phyloP scores from a whole-genome alignment of 495 filamentous ascomycete genomes.

The Penicillium fimorum region DNA sequence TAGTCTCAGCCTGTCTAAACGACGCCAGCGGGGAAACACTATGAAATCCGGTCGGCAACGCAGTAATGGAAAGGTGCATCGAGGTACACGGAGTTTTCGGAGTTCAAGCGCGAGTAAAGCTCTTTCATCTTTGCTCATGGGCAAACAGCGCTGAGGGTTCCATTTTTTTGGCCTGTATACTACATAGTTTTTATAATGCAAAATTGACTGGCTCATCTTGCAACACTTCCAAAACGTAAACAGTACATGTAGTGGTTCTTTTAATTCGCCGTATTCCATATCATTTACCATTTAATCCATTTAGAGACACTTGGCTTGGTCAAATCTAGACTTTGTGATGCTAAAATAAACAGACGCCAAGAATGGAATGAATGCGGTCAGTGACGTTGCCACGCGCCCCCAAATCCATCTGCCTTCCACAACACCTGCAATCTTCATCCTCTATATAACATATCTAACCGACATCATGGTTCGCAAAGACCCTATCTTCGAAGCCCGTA shows the following conservation, averaged over 20 bases:
- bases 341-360: constrained; percentile 13
- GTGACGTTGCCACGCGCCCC: constrained; percentile 31
- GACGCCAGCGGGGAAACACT: constrained; percentile 29
- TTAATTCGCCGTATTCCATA: too few relatives aligned
- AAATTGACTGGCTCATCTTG: constrained; percentile 19
- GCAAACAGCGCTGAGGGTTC: constrained; percentile 34
- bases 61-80: constrained; percentile 33
- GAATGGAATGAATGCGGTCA: constrained; percentile 26
- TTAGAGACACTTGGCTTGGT: not conserved
- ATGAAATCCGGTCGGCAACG: constrained; percentile 40
- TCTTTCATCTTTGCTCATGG: constrained; percentile 36
- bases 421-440: constrained; percentile 2
- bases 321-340: not conserved
- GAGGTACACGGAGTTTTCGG: constrained; percentile 42
- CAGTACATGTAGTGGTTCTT: not conserved
- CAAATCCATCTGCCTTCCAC: constrained; percentile 9
- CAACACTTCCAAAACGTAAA: not conserved
- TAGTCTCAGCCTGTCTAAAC: constrained; percentile 40
- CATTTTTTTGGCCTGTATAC: constrained; percentile 24
- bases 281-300: not conserved
- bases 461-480: constrained; percentile 47
- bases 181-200: constrained; percentile 17
- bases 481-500: constrained; percentile 51
- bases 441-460: constrained; percentile 1
- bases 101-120: constrained; percentile 37